Evolutionary conservation across 306 rosid genomes (phyloP), one percentile per base, ranked within the genome.

Genomic region (Potentilla sterilis): DNA sequence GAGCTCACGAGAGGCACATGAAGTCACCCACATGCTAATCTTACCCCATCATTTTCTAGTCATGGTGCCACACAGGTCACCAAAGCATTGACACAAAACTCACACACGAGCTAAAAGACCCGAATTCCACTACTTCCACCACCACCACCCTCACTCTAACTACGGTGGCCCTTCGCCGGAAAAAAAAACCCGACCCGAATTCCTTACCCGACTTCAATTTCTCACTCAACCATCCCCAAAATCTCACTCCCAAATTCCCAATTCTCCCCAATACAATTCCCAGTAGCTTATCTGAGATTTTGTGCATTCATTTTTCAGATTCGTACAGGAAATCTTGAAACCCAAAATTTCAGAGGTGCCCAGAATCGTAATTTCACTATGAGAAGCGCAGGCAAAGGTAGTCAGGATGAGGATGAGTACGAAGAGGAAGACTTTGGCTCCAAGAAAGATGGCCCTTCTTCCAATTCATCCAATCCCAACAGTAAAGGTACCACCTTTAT

Each of bases 401-500:
- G 74, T 46, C 92, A 80, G 51, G 97, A 92, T 67, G 99, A 96
- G 54, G 97, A 92, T 7, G 99, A 90, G 80, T 96, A 86, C 84
- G 99, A 96, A 35, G 96, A 92, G 0, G 99, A 89, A 9, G 99
- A 88, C 14, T 85, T 88, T 72, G 88, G 77, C 68, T 81, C 90
- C 14, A 89, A 82, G 69, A 90, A 84, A 76, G 96, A 92, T 34
- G 97, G 89, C 4, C 81, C 91, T 80, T 90, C 99, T 65, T 96
- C 96, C 79, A 86, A 72, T 77, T 42, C 70, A 74, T 77, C 73
- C 84, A 82, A 75, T 73, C 84, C 78, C 82, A 82, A 69, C 81
- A 83, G 67, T 74, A 92, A 89, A 88, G 98, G 99, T 90, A 78
- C 57, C 54, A 9, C n/a, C 41, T 81, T 78, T 63, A 3, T 69